phyloP scores from a whole-genome alignment of 805 yeast genomes.

The Candida glaebosa region DNA sequence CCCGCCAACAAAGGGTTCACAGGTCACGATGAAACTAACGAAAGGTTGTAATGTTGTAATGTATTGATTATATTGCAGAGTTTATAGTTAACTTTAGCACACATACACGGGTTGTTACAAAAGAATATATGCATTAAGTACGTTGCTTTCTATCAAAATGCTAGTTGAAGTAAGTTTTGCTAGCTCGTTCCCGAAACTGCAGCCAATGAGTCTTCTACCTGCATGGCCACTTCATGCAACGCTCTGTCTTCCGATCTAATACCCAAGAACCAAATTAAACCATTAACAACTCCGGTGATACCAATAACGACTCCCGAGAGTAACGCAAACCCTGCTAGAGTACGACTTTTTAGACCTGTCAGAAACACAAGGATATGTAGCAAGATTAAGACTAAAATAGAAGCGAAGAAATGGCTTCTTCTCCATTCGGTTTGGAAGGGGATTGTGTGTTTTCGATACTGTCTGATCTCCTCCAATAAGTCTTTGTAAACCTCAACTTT shows the following conservation, averaged over 20 bases:
- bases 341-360: neutral
- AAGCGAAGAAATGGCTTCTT: constrained; percentile 54
- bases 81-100: neutral
- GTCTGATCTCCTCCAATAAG: constrained; percentile 22
- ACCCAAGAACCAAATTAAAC: constrained; percentile 73
- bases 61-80: neutral
- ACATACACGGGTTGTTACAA: neutral
- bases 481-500: constrained; percentile 35
- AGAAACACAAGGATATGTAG: constrained; percentile 3
- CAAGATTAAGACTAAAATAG: constrained; percentile 30
- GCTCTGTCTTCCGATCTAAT: constrained; percentile 81
- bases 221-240: constrained; percentile 66
- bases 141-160: neutral
- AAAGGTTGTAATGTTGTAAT: constrained; percentile 19
- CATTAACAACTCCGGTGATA: constrained; percentile 68
- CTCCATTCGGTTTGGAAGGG: constrained; percentile 65
- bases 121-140: neutral
- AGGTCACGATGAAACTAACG: constrained; percentile 24
- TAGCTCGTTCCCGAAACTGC: constrained; percentile 6
- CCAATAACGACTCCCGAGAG: constrained; percentile 53
- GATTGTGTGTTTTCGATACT: constrained; percentile 44
- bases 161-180: neutral
- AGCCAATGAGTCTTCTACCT: constrained; percentile 43
- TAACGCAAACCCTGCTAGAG: constrained; percentile 33
- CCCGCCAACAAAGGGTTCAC: constrained; percentile 28